Conservation (phyloP, 208 protist genomes). For the Herpetomonas samuelpessoai region DNA sequence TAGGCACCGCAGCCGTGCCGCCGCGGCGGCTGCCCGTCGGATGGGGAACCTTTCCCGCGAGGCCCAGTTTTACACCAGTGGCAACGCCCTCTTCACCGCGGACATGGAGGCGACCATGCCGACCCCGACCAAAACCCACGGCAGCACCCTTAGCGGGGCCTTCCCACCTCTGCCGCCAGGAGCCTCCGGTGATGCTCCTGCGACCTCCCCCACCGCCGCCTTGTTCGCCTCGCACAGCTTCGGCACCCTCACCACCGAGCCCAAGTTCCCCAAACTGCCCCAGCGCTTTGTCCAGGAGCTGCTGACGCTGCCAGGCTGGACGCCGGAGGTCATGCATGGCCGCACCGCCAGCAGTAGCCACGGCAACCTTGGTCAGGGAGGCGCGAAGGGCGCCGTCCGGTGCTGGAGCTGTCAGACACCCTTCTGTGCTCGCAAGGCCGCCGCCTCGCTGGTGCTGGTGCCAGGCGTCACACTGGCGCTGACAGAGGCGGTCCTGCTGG, state of each 20-base stretch:
- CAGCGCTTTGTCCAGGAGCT: constrained; percentile 28
- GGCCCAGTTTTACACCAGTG: constrained; percentile 3
- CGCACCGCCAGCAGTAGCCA: no score
- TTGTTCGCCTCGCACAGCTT: background rate
- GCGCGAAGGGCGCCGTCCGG: constrained; percentile 3
- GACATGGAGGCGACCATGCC: constrained; percentile 4
- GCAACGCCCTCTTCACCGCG: constrained; percentile 7
- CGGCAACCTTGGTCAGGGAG: no score
- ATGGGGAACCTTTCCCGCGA: constrained; percentile 3
- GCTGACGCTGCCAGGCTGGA: constrained; percentile 10
- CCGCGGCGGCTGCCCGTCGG: background rate
- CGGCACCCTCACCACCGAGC: background rate
- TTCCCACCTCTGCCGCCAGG: background rate
- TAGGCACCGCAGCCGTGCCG: background rate
- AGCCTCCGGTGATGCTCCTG: no score
- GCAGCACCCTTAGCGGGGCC: background rate
- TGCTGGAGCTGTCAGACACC: background rate
- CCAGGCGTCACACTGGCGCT: constrained; percentile 20
- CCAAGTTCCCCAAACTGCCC: constrained; percentile 12
- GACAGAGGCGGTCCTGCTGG: constrained; percentile 26
- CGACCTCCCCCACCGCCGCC: background rate
- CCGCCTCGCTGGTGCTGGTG: constrained; percentile 11
- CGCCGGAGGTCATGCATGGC: no score
- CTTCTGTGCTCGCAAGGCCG: background rate
- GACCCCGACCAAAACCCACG: background rate